Conservation (phyloP, 495 filamentous ascomycete species). For the Tetracladium marchalianum region DNA sequence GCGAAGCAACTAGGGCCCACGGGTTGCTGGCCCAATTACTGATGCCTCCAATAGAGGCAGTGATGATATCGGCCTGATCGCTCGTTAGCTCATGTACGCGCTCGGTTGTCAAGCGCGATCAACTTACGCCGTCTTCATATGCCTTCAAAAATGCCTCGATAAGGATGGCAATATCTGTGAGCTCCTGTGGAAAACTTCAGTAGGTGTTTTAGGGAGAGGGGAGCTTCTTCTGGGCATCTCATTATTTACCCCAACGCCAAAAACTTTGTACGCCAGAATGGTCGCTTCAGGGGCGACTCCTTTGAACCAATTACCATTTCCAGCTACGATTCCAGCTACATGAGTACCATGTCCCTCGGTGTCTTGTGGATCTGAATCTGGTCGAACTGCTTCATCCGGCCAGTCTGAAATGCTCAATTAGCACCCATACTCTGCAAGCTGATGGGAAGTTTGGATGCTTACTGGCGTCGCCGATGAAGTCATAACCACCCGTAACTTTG, state of each 20-base stretch:
- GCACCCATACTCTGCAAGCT: not conserved
- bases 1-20: slow-evolving; percentile 25
- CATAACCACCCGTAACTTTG: slow-evolving; percentile 28
- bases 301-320: slow-evolving; percentile 28
- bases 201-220: too few species aligned
- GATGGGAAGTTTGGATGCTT: not conserved
- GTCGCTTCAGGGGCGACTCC: slow-evolving; percentile 42
- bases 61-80: slow-evolving; percentile 26
- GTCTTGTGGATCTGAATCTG: slow-evolving; percentile 31
- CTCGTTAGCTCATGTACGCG: not conserved
- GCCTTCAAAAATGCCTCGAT: slow-evolving; percentile 30
- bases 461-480: slow-evolving; percentile 25
- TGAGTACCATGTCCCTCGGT: slow-evolving; percentile 36
- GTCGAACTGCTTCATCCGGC: slow-evolving; percentile 9
- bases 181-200: not conserved
- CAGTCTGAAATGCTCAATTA: not conserved
- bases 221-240: not conserved
- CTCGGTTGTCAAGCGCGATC: too few species aligned
- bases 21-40: slow-evolving; percentile 26
- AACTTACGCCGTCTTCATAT: slow-evolving; percentile 26
- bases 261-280: slow-evolving; percentile 36
- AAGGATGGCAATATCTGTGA: slow-evolving; percentile 19
- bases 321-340: slow-evolving; percentile 39
- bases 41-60: slow-evolving; percentile 26
- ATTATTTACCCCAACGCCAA: slow-evolving; percentile 18